Evolutionary conservation across 108 stramenopile species (phyloP), one percentile per base, ranked within the genome.

Genomic region (Cyclotella distinguenda): DNA sequence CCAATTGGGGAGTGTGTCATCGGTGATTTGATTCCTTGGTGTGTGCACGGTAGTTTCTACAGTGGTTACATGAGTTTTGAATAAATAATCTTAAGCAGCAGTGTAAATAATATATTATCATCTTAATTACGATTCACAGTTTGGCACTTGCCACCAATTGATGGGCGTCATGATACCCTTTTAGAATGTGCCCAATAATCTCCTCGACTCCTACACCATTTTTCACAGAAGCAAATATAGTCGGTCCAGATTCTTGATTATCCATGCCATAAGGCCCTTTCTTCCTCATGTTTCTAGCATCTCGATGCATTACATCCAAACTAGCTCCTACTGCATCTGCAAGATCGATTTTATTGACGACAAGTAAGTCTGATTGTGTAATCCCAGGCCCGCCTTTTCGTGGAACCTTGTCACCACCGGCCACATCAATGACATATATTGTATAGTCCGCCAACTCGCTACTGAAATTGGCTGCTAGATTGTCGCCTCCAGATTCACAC

Each of bases 311-410:
- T 15, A 97, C 93, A 15, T 88, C 95, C 18, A 97, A 70, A 69
- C 87, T 86, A 4, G 97, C 94, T 25, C 96, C 96, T 3, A 99
- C 98, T n/a, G 95, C 93, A 28, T 95, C 96, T 0, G 98, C 98
- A 21, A 99, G 70, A 72, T 99, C 98, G 60, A 93, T 97, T 70
- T 99, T 99, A 79, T 99, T 99, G 48, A 99, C 90, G 18, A 99
- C 84, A 13, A 99, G 69, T 33, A 99, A 68, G 66, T 99, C 97
- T 7, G 84, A 84, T 83, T 99, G 96, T 6, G 97, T 97, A 43
- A 99, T 95, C 5, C 97, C 97, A 7, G 98, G 98, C 45, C 98
- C 98, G 57, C 98, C 98, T 79, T 99, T 99, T 51, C 98, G 83
- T 22, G 98, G 98, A 35, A 98, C 89, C 83, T 99, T 99, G 66